Evolutionary conservation across 768 basidiomycete genomes (phyloP), one percentile per base, ranked within the genome.

Genomic region (Lanmaoa rubissima): DNA sequence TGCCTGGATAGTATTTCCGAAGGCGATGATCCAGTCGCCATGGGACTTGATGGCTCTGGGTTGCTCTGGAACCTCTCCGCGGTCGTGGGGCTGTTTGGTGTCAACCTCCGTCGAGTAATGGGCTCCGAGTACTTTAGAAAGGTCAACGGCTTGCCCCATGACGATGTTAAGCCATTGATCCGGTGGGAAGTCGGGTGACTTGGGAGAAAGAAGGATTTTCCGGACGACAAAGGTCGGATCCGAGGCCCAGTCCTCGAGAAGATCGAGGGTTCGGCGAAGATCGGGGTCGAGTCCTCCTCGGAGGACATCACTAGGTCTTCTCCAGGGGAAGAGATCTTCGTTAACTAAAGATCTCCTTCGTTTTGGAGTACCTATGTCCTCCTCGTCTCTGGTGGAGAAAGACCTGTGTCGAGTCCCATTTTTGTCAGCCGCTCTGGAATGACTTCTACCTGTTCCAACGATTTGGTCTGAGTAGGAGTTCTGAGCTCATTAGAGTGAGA

Each of bases 161-260:
- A 62, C 16, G 7, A 64, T 14, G 11, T 62, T 60, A 1, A 47
- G 24, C 61, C 61, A 65, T 17, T 65, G 58, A 2, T 48, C 31
- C 0, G 49, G 41, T 0, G 53, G 62, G 11, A 64, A 64, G 0
- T 50, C 48, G 0, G 53, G 62, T 7, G 52, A 58, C n/a, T 52
- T 55, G 0, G 52, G 52, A 0, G 46, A 35, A 0, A 58, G 49
- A 0, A 61, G 5, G 11, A 63, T 50, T 8, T 58, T 31, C 0
- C 19, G 13, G 2, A 51, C 17, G 1, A 64, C 19, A 1, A 11
- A 42, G 2, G 38, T 61, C 0, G 60, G 55, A 5, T 61, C 52
- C 0, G 7, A 5, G 0, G 52, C 10, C 35, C 58, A 60, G 2
- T 62, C 26, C 0, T 61, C 40, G 4, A 58, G 60, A 1, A 54